Base-by-base conservation (phyloP, 148 eudicot genomes). In the Beta vulgaris region DNA sequence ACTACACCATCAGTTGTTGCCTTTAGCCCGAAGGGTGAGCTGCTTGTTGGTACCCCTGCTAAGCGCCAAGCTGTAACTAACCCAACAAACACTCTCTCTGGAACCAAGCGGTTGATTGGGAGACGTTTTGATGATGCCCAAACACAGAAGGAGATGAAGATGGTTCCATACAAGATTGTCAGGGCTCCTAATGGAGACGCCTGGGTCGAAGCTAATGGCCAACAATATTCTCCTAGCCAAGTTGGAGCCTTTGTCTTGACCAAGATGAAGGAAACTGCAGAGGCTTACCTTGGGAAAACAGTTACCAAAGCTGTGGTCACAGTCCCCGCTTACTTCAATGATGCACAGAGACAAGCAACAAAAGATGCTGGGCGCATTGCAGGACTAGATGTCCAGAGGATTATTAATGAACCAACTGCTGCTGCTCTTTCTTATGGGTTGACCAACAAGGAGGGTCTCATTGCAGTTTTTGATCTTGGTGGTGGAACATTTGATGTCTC, bases 401-500 rank as follows among this genome's bases (percentile, higher is more conserved):
- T 94, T 42, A 94, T 94, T 23, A 94, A 94, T 69, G 98, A 94
- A 80, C 98, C 98, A 2, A 94, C 98, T 51, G 98, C 98, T 66
- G 98, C 98, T 85, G 98, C 98, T 43, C 98, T 94, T 66, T 94
- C 98, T 14, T 94, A 94, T 77, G 98, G 98, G n/a, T 31, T 88
- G 85, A 91, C 81, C 83, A 90, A 91, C 79, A 94, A 94, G 79
- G 97, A 94, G 76, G 98, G 98, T 32, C 92, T 94, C 28, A 86
- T 94, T 74, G 98, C 97, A 23, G 98, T 94, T 39, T 94, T 91
- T 79, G 98, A 94, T 79, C 96, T 94, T 83, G 98, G 98, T 40
- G 98, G 98, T 80, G 98, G 98, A 54, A 94, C 98, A 32, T 94
- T 94, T 85, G 98, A 94, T 88, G 90, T 94, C 36, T 94, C 98